phyloP scores from a whole-genome alignment of 257 asterid genomes.

The Fraxinus pennsylvanica region DNA sequence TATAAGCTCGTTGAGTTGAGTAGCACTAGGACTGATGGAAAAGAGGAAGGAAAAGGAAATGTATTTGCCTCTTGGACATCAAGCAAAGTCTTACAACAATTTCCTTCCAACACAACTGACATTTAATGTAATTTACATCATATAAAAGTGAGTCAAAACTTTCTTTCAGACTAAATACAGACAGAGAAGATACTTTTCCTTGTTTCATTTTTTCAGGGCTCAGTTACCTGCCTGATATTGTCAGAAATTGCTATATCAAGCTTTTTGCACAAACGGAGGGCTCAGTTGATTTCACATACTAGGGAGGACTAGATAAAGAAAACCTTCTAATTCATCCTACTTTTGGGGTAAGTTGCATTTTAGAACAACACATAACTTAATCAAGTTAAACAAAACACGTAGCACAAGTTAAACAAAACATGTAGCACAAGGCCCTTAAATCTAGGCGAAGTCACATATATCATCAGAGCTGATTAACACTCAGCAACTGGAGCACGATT shows the following conservation, averaged over 20 bases:
- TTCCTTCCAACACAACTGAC: constrained; percentile 17
- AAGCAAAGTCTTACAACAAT: constrained; percentile 9
- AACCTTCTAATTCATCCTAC: background rate
- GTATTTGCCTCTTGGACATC: constrained; percentile 6
- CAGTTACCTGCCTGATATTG: background rate
- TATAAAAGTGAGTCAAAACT: constrained; percentile 2
- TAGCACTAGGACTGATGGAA: background rate
- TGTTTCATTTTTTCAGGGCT: background rate
- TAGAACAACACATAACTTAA: background rate
- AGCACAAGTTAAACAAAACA: background rate
- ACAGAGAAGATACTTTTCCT: background rate
- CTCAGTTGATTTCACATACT: background rate
- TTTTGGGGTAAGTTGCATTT: background rate
- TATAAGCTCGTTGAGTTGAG: background rate
- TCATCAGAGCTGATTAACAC: background rate
- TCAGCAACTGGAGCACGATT: background rate
- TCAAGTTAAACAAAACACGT: background rate
- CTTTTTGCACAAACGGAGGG: background rate
- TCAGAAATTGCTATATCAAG: background rate
- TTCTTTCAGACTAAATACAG: constrained; percentile 7
- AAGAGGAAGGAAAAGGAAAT: background rate
- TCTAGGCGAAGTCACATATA: background rate
- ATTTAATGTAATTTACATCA: constrained; percentile 11
- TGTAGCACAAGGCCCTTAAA: background rate
- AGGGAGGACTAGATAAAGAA: background rate